These are phyloP conservation scores for Magnusiomyces tetraspermus DNA, from an alignment of 1,139 yeast genomes.

Conservation along the genomic window DNA sequence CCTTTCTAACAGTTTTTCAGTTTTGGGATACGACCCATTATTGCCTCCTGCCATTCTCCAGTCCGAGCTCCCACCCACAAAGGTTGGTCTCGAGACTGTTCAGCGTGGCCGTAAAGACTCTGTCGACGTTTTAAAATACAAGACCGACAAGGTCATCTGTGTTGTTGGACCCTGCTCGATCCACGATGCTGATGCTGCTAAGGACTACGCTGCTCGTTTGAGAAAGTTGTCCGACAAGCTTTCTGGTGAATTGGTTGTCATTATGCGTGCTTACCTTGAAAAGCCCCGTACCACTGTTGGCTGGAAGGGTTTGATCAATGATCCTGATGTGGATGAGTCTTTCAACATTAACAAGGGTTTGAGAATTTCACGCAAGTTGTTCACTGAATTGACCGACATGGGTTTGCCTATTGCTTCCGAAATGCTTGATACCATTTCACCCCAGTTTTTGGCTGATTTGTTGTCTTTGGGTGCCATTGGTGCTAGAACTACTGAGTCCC, in stretches of 20 bases:
- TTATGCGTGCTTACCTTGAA: slow-evolving; percentile 88
- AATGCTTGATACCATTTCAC: slow-evolving; percentile 96
- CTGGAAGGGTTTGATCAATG: slow-evolving; percentile 97
- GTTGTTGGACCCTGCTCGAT: slow-evolving; percentile 94
- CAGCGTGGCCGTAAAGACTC: slow-evolving; percentile 70
- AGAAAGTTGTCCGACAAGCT: slow-evolving; percentile 59
- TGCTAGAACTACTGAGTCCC: slow-evolving; percentile 98
- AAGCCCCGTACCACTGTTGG: slow-evolving; percentile 99
- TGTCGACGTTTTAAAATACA: slow-evolving; percentile 57
- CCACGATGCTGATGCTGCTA: slow-evolving; percentile 82
- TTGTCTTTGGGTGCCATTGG: slow-evolving; percentile 96
- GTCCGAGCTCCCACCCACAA: slow-evolving; percentile 71
- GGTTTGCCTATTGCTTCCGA: slow-evolving; percentile 94
- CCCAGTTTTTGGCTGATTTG: slow-evolving; percentile 90
- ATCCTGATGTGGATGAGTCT: slow-evolving; percentile 87
- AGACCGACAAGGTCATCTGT: slow-evolving; percentile 72
- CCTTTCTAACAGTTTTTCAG: not conserved
- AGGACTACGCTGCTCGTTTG: slow-evolving; percentile 73
- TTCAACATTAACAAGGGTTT: slow-evolving; percentile 94
- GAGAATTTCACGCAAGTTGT: slow-evolving; percentile 75
- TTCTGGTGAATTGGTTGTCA: slow-evolving; percentile 62
- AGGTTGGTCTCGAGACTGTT: slow-evolving; percentile 51
- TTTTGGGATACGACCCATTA: slow-evolving; percentile 80
- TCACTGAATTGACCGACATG: slow-evolving; percentile 67
- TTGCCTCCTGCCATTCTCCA: slow-evolving; percentile 92